phyloP scores from a whole-genome alignment of 371 early-diverging fungal species.

The Furculomyces boomerangus region DNA sequence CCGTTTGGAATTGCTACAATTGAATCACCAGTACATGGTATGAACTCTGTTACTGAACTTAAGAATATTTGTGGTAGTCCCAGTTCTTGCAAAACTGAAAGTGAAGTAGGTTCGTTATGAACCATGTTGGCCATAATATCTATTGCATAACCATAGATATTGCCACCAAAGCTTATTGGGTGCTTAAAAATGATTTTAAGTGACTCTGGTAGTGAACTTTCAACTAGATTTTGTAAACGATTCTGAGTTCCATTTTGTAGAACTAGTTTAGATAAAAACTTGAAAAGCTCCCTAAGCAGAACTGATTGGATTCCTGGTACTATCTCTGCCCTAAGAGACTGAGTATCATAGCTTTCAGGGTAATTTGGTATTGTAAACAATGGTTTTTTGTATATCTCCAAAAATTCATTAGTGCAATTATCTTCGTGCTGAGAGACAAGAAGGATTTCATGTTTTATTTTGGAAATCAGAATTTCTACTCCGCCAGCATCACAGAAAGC shows the following conservation, averaged over 20 bases:
- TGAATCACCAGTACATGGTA: slow-evolving; percentile 57
- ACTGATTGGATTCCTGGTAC: slow-evolving; percentile 13
- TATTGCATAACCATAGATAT: slow-evolving; percentile 55
- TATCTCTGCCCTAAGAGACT: slow-evolving; percentile 20
- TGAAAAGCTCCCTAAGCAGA: slow-evolving; percentile 71
- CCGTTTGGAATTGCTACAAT: slow-evolving; percentile 74
- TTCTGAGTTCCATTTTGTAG: slow-evolving; percentile 77
- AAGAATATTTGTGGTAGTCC: slow-evolving; percentile 71
- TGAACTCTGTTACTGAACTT: slow-evolving; percentile 33
- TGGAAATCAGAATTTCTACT: slow-evolving; percentile 44
- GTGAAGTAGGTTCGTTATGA: slow-evolving; percentile 89
- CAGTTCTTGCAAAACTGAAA: slow-evolving; percentile 80
- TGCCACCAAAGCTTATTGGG: slow-evolving; percentile 51
- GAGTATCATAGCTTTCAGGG: slow-evolving; percentile 9
- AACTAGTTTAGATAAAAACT: slow-evolving; percentile 81
- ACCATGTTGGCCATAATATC: slow-evolving; percentile 88
- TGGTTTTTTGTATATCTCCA: slow-evolving; percentile 6
- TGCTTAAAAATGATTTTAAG: slow-evolving; percentile 50
- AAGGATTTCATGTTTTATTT: slow-evolving; percentile 45
- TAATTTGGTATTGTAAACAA: slow-evolving; percentile 13
- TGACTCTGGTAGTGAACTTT: slow-evolving; percentile 64
- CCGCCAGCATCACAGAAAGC: slow-evolving; percentile 72
- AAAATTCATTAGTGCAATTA: slow-evolving; percentile 9
- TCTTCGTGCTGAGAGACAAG: slow-evolving; percentile 21
- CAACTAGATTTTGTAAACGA: slow-evolving; percentile 82